Evolutionary conservation across 2,329 filamentous ascomycete genomes (phyloP).

Genomic region (Ceratocystis harringtonii): DNA sequence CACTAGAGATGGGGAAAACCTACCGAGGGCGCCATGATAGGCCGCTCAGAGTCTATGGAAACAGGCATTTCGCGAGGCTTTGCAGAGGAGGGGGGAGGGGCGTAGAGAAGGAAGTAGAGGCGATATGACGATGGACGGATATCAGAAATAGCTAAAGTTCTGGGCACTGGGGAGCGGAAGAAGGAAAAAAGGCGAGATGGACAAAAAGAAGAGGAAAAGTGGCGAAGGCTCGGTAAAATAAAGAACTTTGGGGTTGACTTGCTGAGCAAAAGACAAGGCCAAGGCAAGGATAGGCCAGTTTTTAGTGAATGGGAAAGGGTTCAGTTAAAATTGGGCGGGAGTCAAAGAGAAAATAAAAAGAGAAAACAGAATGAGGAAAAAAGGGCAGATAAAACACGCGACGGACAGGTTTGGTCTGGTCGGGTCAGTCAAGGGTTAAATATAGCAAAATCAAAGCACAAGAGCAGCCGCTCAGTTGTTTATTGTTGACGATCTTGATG

Average conservation of each 20-base stretch:
- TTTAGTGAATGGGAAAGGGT: background rate
- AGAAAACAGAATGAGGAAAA: slow-evolving; percentile 5
- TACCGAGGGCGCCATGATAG: slow-evolving; percentile 50
- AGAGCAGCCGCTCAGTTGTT: background rate
- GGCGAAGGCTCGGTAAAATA: slow-evolving; percentile 1
- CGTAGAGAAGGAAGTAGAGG: background rate
- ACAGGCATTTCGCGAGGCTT: slow-evolving; percentile 32
- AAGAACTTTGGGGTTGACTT: background rate
- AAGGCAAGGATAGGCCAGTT: slow-evolving; percentile 2
- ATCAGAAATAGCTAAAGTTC: background rate
- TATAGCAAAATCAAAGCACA: background rate
- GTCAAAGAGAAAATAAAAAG: background rate
- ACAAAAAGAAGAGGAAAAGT: slow-evolving; percentile 10
- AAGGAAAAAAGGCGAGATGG: slow-evolving; percentile 5
- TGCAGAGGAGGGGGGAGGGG: background rate
- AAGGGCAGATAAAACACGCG: slow-evolving; percentile 10
- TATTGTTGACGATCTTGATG: background rate
- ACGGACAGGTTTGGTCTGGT: background rate
- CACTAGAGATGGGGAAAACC: slow-evolving; percentile 23
- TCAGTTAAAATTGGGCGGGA: slow-evolving; percentile 5
- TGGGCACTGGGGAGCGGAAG: background rate
- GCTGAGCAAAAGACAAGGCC: background rate
- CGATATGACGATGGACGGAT: background rate
- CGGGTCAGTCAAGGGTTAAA: background rate
- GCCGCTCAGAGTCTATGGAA: slow-evolving; percentile 45